Conservation (phyloP, 164 flowering plant genomes). For the Magnolia officinalis region DNA sequence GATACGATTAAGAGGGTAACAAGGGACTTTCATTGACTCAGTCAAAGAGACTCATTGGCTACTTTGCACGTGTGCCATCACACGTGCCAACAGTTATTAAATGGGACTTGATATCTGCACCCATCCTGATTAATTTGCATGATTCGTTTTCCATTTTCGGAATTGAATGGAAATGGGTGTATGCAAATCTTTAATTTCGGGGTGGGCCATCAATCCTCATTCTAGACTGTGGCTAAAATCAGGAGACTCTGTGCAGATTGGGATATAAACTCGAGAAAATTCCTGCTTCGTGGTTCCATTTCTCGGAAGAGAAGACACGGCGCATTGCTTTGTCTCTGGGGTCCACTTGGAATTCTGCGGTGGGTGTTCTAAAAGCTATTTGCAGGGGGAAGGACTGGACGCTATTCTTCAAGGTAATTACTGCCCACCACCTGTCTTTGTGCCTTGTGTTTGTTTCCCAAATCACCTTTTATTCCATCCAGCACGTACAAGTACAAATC, state of each 20-base stretch:
- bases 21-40: no score
- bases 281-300: conserved; percentile 52
- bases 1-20: no score
- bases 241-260: conserved; percentile 40
- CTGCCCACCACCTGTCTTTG: background rate
- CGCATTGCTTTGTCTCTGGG: conserved; percentile 41
- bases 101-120: no score
- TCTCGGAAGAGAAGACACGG: conserved; percentile 56
- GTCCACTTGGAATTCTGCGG: conserved; percentile 63
- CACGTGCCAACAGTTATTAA: no score
- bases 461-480: background rate
- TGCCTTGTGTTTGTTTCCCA: background rate
- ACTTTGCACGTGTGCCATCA: no score
- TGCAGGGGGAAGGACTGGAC: conserved; percentile 71
- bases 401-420: conserved; percentile 66
- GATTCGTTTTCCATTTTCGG: no score
- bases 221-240: no score
- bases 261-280: conserved; percentile 76
- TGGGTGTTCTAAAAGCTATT: conserved; percentile 47
- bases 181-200: no score
- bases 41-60: no score
- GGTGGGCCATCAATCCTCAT: no score
- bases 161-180: no score
- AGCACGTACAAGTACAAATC: background rate
- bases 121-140: no score